Base-by-base conservation (phyloP, 257 asterid species). In the Voacanga thouarsii region DNA sequence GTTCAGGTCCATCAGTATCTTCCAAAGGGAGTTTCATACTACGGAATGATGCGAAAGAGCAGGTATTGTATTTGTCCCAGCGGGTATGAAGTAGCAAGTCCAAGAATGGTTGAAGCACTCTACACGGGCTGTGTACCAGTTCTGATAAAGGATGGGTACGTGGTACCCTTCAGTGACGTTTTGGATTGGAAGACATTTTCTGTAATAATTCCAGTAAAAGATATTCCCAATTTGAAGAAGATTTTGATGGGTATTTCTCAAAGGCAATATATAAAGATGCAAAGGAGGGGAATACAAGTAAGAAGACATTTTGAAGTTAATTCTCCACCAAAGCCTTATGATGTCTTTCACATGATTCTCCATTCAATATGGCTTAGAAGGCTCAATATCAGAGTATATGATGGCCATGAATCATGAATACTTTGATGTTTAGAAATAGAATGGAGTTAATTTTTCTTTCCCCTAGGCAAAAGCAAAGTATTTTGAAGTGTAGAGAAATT, bases 291-390 rank as follows among this genome's bases (percentile, higher is more conserved):
- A 7, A 84, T 81, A 60, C 74, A 77, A 37, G 94, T 73, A 14
- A 87, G 98, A 47, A 83, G 90, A 14, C 98, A 93, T 82, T 93
- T 93, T 44, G 94, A 90, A 85, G 92, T 93, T 12, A 91, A 90
- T 74, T 77, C 77, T 75, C 86, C 87, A 33, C 96, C 97, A 1
- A 85, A 87, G 78, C 85, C 97, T 77, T 94, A 84, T 60, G 98
- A 94, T 77, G 98, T 94, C 11, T 92, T 92, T 33, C 96, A 90
- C 24, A 91, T 94, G 97, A 91, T 88, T 2, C 94, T 94, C 30
- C 98, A 94, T 85, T 94, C 98, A 65, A 78, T 92, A 43, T 94
- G 98, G 98, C 87, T 94, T 28, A 84, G 98, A 41, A 88, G 97
- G 28, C 80, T 92, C 21, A 94, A 92, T 71, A 18, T 90, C 18